Evolutionary conservation across 306 rosid genomes (phyloP).

Genomic region (Corylus avellana): DNA sequence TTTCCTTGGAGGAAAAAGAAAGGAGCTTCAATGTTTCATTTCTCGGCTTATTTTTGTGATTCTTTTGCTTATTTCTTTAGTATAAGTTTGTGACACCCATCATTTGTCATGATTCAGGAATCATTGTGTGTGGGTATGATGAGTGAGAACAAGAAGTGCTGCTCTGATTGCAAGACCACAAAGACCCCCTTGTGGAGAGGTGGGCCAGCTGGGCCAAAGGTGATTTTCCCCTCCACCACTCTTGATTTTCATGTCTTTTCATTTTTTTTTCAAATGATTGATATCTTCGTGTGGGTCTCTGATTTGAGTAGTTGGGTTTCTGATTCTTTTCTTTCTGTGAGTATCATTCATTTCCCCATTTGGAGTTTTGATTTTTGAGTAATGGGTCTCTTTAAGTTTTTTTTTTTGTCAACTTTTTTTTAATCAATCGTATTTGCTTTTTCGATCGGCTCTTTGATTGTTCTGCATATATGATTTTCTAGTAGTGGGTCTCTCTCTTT

Average conservation of each 20-base stretch:
- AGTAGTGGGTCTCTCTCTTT: background rate
- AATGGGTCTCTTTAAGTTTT: background rate
- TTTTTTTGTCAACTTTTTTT: background rate
- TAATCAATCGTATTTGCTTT: background rate
- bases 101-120: slow-evolving; percentile 34
- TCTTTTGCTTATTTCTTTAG: background rate
- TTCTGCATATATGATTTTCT: background rate
- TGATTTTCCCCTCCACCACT: slow-evolving; percentile 1
- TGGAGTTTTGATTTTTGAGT: background rate
- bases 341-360: background rate
- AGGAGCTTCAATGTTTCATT: background rate
- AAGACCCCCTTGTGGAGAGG: slow-evolving; percentile 84
- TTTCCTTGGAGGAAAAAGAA: background rate
- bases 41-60: slow-evolving; percentile 13
- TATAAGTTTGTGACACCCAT: background rate
- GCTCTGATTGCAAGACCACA: slow-evolving; percentile 65
- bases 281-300: background rate
- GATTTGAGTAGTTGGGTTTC: background rate
- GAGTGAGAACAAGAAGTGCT: slow-evolving; percentile 43
- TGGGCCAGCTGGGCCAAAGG: slow-evolving; percentile 69
- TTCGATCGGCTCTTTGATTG: background rate
- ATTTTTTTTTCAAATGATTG: background rate
- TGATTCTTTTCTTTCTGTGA: background rate
- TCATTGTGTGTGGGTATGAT: slow-evolving; percentile 22
- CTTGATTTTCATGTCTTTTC: background rate